Evolutionary conservation across 2,329 filamentous ascomycete species (phyloP), one percentile per base, ranked within the genome.

Genomic region (Xylariales sp.): DNA sequence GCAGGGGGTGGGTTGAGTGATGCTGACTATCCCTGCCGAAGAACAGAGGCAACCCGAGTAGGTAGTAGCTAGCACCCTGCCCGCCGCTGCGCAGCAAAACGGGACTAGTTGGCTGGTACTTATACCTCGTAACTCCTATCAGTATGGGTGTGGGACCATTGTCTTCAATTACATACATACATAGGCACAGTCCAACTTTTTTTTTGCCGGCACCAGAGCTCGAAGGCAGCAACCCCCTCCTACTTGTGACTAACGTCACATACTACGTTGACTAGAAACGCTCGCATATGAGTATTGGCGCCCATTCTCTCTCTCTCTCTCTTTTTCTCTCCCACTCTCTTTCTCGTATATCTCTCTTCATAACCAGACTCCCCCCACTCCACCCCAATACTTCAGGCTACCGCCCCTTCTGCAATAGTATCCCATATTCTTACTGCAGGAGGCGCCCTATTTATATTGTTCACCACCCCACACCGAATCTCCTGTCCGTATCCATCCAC

Each of bases 221-320:
- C 21, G 40, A 42, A 42, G 35, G 40, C 40, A 42, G 40, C 40
- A 42, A 28, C 38, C 29, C 40, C 35, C 40, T 16, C 34, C 32
- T 42, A 29, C 35, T 33, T 31, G 19, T 14, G 19, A n/a, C 14
- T 25, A 18, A 18, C 19, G 29, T 42, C 30, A 31, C 30, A 38
- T 30, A 42, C 33, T 25, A 37, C 27, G 24, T 31, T 29, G 7
- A n/a, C 23, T 14, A 17, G 27, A 24, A 31, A 29, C 27, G 32
- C 19, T 38, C 31, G 40, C 17, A 33, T 29, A 34, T 42, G 40
- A 29, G 30, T 34, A 38, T 31, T 31, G 12, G 17, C 20, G 37
- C 30, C 33, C 28, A 25, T 41, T 41, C 8, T 15, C 17, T 28
- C 12, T 21, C 35, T 15, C 23, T 35, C 18, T 18, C 27, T 24